Evolutionary conservation across 2,329 filamentous ascomycete species (phyloP), one percentile per base, ranked within the genome.

Genomic region (Zasmidium citrigriseum): DNA sequence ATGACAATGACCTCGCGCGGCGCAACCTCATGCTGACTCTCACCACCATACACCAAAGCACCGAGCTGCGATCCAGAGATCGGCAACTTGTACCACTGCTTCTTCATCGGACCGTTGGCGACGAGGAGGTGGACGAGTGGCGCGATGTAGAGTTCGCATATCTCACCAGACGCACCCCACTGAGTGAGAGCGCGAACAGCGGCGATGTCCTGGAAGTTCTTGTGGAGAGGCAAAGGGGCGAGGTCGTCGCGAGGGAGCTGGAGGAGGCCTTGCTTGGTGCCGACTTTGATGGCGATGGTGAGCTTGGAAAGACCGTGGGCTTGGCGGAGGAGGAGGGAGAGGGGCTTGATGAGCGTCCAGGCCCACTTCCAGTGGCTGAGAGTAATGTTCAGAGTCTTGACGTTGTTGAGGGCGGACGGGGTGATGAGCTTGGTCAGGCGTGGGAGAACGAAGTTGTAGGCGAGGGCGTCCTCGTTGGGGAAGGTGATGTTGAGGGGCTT

Each of bases 351-450:
- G 52, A 71, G 38, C 45, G 54, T 58, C 60, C 64, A 64, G 18
- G 69, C 52, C 66, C 69, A 70, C 46, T 65, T 60, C 64, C 69
- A 69, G 62, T 60, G 57, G 41, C 67, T 55, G 50, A 72, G 54
- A 27, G 60, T 49, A 47, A 72, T 54, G 20, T 58, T 53, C 53
- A 72, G 58, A 24, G 63, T 58, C 10, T 58, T 54, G 44, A 69
- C 60, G 20, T 64, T 49, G 25, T 61, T 60, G 41, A 72, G 55
- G 21, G 67, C 59, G 45, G 25, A 12, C 23, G 38, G 50, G 12
- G 57, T 50, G 60, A 73, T 66, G 66, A 68, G 68, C 21, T 53
- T 25, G 41, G 22, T 38, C 22, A 68, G 52, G 46, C 64, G 45
- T 29, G 58, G 60, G 11, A 65, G 63, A n/a, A 62, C 52, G 18